Conservation (phyloP, 129 eudicot genomes). For the Scalesia atractyloides region DNA sequence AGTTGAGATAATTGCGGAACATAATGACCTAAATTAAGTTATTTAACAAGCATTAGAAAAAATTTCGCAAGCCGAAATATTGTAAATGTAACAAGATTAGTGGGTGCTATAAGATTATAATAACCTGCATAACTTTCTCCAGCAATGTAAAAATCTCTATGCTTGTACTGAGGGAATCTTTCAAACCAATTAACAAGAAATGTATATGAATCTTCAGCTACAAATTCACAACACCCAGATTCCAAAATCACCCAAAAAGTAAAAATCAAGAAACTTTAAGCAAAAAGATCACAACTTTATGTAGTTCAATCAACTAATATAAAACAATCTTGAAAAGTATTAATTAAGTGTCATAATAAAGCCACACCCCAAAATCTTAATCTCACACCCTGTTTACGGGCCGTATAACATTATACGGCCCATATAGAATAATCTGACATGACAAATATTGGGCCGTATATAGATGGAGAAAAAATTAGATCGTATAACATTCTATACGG, state of each 20-base stretch:
- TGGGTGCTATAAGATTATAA: not conserved
- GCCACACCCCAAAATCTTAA: no score
- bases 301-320: constrained; percentile 6
- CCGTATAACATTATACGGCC: no score
- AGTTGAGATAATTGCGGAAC: constrained; percentile 92
- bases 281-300: constrained; percentile 17
- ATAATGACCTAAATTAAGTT: constrained; percentile 73
- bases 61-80: not conserved
- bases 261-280: constrained; percentile 28
- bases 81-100: constrained; percentile 9
- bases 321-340: constrained; percentile 15
- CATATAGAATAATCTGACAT: no score
- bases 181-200: constrained; percentile 88
- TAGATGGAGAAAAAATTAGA: no score
- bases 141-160: constrained; percentile 87
- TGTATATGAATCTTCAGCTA: constrained; percentile 88
- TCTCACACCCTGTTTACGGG: no score
- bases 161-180: constrained; percentile 94
- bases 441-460: no score
- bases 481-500: no score
- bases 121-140: constrained; percentile 99
- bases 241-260: constrained; percentile 29
- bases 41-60: constrained; percentile 17
- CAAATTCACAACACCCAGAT: constrained; percentile 35
- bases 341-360: not conserved